Conservation (phyloP, 2,329 filamentous ascomycete genomes). For the Nemania sp. region DNA sequence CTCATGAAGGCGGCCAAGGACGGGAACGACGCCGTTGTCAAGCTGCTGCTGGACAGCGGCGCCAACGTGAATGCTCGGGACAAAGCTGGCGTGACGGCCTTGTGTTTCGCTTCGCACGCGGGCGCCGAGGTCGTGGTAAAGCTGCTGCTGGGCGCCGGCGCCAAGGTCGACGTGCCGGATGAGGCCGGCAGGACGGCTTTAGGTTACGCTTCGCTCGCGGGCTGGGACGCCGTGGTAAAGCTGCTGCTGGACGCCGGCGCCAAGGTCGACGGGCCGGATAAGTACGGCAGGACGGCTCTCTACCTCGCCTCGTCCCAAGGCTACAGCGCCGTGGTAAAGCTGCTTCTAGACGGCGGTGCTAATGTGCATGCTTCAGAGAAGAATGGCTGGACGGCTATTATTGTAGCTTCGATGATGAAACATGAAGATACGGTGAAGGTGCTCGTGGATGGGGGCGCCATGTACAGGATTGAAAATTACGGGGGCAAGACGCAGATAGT, state of each 20-base stretch:
- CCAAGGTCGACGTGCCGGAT: background rate
- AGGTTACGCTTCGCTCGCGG: background rate
- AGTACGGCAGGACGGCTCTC: background rate
- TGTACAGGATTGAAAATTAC: too few relatives aligned
- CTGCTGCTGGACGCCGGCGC: background rate
- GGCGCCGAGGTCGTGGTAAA: background rate
- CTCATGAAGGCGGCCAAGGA: background rate
- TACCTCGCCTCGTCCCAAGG: background rate
- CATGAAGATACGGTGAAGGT: too few relatives aligned
- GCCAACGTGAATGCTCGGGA: background rate
- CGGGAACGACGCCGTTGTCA: background rate
- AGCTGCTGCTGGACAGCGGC: background rate
- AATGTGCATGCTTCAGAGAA: background rate
- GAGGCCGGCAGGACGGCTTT: background rate
- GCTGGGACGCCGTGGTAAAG: background rate
- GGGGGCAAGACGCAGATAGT: too few relatives aligned
- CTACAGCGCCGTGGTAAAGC: background rate
- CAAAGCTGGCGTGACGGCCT: background rate
- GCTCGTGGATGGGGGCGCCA: too few relatives aligned
- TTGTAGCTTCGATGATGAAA: too few relatives aligned
- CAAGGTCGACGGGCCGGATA: background rate
- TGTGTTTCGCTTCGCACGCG: background rate
- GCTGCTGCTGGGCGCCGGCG: background rate
- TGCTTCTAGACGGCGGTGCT: background rate
- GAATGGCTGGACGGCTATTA: too few relatives aligned